Evolutionary conservation across 306 rosid species (phyloP).

Genomic region (Begonia fuchsioides): DNA sequence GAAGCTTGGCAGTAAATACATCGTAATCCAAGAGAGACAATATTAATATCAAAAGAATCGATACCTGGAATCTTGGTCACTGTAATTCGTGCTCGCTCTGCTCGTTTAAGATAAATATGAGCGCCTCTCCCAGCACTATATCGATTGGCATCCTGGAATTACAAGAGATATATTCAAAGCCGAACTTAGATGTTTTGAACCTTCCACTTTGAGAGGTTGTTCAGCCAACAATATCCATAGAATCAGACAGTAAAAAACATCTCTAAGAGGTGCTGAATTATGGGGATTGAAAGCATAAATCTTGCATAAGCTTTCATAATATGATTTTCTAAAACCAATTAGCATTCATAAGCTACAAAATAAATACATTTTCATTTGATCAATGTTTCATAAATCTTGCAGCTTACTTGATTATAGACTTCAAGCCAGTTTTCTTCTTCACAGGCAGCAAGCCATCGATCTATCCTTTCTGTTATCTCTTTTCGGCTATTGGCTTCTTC

Average conservation of each 20-base stretch:
- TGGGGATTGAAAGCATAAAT: too few species aligned
- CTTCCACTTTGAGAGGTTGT: neutral
- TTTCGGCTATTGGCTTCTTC: conserved; percentile 77
- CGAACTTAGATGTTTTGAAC: neutral
- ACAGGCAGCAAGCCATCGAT: conserved; percentile 84
- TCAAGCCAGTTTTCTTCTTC: conserved; percentile 99
- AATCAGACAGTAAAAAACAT: too few species aligned
- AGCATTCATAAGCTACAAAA: too few species aligned
- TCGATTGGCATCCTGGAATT: conserved; percentile 65
- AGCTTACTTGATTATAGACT: conserved; percentile 72
- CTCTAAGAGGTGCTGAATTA: too few species aligned
- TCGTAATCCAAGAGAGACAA: neutral
- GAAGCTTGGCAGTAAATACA: conserved; percentile 15
- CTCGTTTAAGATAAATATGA: conserved; percentile 88
- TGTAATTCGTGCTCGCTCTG: conserved; percentile 83
- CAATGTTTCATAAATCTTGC: neutral
- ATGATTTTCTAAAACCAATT: too few species aligned
- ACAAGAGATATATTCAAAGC: neutral
- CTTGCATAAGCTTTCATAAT: too few species aligned
- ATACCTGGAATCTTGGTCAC: conserved; percentile 87
- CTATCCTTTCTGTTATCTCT: conserved; percentile 77
- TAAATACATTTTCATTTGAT: too few species aligned
- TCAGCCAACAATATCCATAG: too few species aligned
- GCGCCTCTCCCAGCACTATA: conserved; percentile 93
- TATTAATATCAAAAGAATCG: neutral